Base-by-base conservation (phyloP, 2,329 filamentous ascomycete genomes). In the Fusarium pseudonygamai region DNA sequence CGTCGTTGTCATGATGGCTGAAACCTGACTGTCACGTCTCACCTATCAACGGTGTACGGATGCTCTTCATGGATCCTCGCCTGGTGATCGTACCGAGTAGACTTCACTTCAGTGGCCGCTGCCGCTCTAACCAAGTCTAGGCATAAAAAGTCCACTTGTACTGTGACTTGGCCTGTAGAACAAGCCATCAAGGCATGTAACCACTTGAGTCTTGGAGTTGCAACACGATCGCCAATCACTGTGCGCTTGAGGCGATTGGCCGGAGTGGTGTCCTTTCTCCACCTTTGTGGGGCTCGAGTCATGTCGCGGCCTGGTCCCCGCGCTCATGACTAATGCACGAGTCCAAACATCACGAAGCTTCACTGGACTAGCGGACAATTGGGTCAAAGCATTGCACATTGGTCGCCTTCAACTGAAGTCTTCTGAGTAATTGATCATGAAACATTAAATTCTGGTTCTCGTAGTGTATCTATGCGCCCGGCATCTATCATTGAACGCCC, bases 381-480 rank as follows among this genome's bases (percentile, higher is more conserved):
- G 6, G 6, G 6, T 8, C 8, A n/a, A 24, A 11, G 3, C 2
- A 26, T 32, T 34, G 22, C 13, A 28, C 2, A 24, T 22, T 15
- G 6, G 5, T 42, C 30, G 4, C 16, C 4, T 13, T 6, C 0
- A 15, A 52, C 8, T 11, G 12, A 52, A 20, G 16, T 6, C 3
- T 1, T 34, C 12, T 24, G 22, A 14, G 3, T 18, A 5, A 1
- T 15, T 57, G 30, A n/a, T 61, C 59, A 57, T 61, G 57, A 67
- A 67, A 67, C 64, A 67, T 67, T 67, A 67, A 59, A 67, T 67
- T 67, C 53, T 67, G 34, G 22, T 52, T 67, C 52, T 67, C 53
- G 6, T 67, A 42, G 45, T 60, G 11, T 24, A 13, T 40, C 24
- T 37, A 14, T 8, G 45, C 53, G 30, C 62, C 43, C 28, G 40